These are phyloP conservation scores for Globisporangium okanoganense DNA, from an alignment of 352 stramenopile genomes.

Conservation along the genomic window DNA sequence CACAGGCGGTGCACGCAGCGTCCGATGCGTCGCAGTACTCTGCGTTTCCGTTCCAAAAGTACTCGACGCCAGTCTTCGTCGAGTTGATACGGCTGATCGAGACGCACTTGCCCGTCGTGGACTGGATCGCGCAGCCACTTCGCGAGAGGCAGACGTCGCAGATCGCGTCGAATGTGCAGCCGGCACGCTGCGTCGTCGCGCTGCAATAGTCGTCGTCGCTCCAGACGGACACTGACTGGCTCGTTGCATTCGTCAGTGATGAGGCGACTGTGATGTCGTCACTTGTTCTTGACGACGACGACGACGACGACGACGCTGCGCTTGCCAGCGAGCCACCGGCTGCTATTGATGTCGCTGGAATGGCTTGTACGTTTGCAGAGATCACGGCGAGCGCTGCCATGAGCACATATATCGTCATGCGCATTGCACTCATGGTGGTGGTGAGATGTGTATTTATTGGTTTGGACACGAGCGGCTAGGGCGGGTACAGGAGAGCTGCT, in stretches of 20 bases:
- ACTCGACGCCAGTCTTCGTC: slow-evolving; percentile 12
- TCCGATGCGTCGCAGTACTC: slow-evolving; percentile 28
- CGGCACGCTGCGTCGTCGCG: not conserved
- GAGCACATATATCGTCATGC: not conserved
- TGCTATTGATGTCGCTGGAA: not conserved
- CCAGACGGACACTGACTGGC: slow-evolving; percentile 7
- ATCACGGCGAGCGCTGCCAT: not conserved
- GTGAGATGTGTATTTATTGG: not conserved
- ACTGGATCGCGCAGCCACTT: slow-evolving; percentile 32
- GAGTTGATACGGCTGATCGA: slow-evolving; percentile 17
- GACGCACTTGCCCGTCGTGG: slow-evolving; percentile 34
- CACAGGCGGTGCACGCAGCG: slow-evolving; percentile 19
- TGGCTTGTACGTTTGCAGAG: not conserved
- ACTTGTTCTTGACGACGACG: not conserved
- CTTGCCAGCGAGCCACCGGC: not conserved
- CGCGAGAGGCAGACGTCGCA: slow-evolving; percentile 14
- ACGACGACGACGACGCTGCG: not conserved
- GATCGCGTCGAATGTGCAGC: slow-evolving; percentile 12
- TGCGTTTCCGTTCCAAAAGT: slow-evolving; percentile 17
- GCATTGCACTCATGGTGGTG: slow-evolving; percentile 3
- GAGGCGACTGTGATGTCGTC: not conserved
- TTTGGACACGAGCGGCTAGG: too few relatives aligned
- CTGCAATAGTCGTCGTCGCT: slow-evolving; percentile 10
- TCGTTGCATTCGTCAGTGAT: not conserved
- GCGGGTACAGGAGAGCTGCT: slow-evolving; percentile 8